Conservation (phyloP, 2,329 filamentous ascomycete species). For the Nemania serpens region DNA sequence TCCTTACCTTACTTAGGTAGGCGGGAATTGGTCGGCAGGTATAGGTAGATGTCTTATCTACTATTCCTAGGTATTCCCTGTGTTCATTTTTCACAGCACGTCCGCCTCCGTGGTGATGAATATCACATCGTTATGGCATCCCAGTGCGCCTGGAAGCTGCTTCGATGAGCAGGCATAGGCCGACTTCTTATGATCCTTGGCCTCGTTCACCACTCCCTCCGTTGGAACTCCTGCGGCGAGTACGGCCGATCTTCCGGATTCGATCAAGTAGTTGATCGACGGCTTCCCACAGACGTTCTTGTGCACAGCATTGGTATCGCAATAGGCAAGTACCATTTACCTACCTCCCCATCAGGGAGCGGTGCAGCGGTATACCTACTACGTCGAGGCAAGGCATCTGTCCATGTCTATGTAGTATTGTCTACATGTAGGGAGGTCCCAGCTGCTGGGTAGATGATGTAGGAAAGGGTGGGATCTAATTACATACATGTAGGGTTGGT, state of each 20-base stretch:
- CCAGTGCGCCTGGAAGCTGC: not conserved
- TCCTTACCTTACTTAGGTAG: no score
- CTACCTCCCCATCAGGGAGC: not conserved
- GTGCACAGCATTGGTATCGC: not conserved
- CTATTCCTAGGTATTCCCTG: no score
- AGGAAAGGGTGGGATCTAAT: not conserved
- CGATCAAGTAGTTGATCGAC: constrained; percentile 27
- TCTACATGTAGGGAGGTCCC: no score
- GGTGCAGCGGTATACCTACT: no score
- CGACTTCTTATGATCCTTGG: not conserved
- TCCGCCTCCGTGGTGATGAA: not conserved
- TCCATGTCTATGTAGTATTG: no score
- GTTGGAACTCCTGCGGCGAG: constrained; percentile 10
- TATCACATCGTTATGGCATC: not conserved
- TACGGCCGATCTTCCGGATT: constrained; percentile 20
- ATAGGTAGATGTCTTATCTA: no score
- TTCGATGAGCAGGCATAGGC: not conserved
- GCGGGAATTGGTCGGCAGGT: no score
- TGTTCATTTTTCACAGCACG: no score
- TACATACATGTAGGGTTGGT: no score
- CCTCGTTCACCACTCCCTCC: not conserved
- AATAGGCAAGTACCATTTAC: constrained; percentile 11
- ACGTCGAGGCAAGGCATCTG: no score
- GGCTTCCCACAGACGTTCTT: constrained; percentile 15
- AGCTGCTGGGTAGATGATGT: not conserved